Evolutionary conservation across 1,139 yeast genomes (phyloP).

Genomic region (Hanseniaspora sp.): DNA sequence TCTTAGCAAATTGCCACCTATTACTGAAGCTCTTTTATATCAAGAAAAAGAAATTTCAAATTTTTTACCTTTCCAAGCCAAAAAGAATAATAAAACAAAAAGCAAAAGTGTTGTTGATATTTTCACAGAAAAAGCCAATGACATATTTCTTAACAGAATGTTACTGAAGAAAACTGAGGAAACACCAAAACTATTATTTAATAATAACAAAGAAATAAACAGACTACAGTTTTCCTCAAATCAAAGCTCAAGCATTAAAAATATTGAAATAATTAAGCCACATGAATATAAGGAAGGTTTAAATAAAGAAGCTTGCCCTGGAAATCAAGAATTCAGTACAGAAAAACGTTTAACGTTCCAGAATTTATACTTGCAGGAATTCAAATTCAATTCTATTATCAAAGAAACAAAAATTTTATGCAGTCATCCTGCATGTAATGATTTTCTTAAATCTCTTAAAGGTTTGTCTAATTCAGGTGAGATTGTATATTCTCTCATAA

Average conservation of each 20-base stretch:
- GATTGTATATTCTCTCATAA: neutral
- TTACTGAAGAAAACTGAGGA: neutral
- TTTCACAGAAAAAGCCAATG: neutral
- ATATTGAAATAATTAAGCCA: constrained; percentile 3
- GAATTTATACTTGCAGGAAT: constrained; percentile 13
- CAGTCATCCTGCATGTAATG: constrained; percentile 17
- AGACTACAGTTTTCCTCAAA: neutral
- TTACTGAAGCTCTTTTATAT: neutral
- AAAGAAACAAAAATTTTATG: constrained; percentile 8
- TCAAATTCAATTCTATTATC: constrained; percentile 14
- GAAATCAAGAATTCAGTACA: neutral
- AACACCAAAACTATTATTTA: neutral
- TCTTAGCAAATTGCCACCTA: neutral
- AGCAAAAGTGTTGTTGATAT: neutral
- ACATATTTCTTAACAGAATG: neutral
- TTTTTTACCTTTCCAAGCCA: neutral
- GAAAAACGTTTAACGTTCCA: neutral
- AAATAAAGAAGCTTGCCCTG: neutral
- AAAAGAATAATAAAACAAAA: neutral
- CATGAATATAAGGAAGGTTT: neutral
- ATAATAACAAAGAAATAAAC: neutral
- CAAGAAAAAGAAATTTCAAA: neutral
- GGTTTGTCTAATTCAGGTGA: neutral
- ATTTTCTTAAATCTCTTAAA: neutral
- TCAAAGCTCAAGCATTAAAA: neutral